Evolutionary conservation across 345 rosid genomes (phyloP).

Genomic region (Gossypium stocksii): DNA sequence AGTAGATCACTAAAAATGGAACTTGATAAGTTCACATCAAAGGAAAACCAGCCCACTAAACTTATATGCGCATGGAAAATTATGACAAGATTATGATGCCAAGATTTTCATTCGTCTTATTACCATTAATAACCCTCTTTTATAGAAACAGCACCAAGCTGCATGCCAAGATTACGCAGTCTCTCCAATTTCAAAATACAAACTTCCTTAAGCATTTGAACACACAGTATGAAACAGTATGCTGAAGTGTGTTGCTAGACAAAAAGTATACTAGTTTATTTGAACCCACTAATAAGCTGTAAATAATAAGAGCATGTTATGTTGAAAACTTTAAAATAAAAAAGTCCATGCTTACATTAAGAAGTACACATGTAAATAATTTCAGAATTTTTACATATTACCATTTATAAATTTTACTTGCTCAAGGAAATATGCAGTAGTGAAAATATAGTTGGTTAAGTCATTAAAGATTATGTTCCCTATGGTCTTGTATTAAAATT

Average conservation of each 20-base stretch:
- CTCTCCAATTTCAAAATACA: background rate
- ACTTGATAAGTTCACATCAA: background rate
- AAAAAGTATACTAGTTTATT: background rate
- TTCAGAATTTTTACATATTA: background rate
- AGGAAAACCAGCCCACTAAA: background rate
- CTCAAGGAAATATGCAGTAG: background rate
- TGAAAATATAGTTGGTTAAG: background rate
- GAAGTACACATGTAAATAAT: background rate
- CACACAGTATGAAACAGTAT: background rate
- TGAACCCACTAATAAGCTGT: background rate
- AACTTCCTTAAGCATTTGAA: constrained; percentile 1
- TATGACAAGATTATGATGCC: background rate
- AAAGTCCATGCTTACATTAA: background rate
- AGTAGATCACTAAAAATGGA: constrained; percentile 9
- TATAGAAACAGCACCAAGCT: background rate
- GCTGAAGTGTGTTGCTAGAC: background rate
- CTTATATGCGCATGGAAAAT: background rate
- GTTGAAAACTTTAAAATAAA: background rate
- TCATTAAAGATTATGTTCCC: background rate
- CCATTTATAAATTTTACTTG: background rate
- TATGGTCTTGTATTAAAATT: no score
- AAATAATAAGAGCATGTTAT: background rate
- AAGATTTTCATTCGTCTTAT: background rate
- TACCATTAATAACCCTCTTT: background rate
- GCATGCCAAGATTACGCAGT: background rate